A percentile compares a stretch with the other conserved stretches of the same genome.
Conservation (phyloP, 352 stramenopile genomes). For the Saprolegnia diclina region DNA sequence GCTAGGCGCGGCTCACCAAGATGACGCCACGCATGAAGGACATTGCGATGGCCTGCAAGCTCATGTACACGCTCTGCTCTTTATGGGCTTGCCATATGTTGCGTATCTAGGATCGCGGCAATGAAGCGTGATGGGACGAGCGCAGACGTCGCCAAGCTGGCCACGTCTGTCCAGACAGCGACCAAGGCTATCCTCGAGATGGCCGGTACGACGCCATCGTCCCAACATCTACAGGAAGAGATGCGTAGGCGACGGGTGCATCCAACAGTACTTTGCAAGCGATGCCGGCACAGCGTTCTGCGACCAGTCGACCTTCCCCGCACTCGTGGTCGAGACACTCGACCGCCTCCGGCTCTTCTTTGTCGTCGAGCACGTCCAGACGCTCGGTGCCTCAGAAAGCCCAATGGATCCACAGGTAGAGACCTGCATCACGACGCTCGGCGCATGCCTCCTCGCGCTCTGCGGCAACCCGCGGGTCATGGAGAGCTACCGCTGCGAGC, state of each 20-base stretch:
- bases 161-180: not conserved
- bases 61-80: not conserved
- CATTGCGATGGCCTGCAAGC: slow-evolving; percentile 9
- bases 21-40: slow-evolving; percentile 22
- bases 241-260: slow-evolving; percentile 33
- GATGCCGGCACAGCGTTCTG: slow-evolving; percentile 40
- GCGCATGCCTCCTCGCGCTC: slow-evolving; percentile 58
- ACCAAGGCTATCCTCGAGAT: not conserved
- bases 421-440: slow-evolving; percentile 43
- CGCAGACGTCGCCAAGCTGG: not conserved
- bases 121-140: slow-evolving; percentile 2
- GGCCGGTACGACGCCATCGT: not conserved
- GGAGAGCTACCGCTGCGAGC: slow-evolving; percentile 60
- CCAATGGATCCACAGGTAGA: slow-evolving; percentile 29
- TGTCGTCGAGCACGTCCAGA: slow-evolving; percentile 41
- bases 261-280: slow-evolving; percentile 53
- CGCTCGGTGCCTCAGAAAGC: slow-evolving; percentile 21
- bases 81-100: not conserved
- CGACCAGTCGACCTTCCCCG: slow-evolving; percentile 64
- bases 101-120: not conserved
- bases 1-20: slow-evolving; percentile 5
- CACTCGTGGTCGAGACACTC: slow-evolving; percentile 59
- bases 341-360: slow-evolving; percentile 45
- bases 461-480: slow-evolving; percentile 44
- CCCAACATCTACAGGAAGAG: not conserved